Percentiles rank a stretch among this genome's conserved stretches.
Conservation (phyloP, 2,329 filamentous ascomycete species). For the Epichloe glyceriae region DNA sequence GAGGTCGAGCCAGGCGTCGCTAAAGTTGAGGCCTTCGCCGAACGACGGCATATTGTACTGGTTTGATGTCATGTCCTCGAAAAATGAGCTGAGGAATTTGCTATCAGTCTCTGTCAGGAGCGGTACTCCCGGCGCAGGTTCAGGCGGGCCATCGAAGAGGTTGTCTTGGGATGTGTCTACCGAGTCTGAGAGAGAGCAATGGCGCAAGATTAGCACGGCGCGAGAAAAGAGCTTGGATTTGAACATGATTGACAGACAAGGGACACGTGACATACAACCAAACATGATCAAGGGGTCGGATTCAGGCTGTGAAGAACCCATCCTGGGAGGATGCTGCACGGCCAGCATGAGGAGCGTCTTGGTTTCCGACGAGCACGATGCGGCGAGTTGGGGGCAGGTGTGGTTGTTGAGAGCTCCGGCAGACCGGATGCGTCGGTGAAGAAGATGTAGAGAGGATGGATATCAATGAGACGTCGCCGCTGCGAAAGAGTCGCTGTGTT, state of each 20-base stretch:
- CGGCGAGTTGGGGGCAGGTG: neutral
- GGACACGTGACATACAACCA: conserved; percentile 44
- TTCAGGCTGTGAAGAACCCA: conserved; percentile 44
- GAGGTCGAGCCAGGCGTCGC: conserved; percentile 41
- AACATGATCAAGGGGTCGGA: conserved; percentile 46
- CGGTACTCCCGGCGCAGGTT: conserved; percentile 50
- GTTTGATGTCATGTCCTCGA: conserved; percentile 39
- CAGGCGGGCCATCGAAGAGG: conserved; percentile 38
- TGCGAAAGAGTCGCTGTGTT: neutral
- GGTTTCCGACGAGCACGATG: conserved; percentile 8
- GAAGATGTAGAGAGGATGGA: neutral
- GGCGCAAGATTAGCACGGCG: conserved; percentile 3
- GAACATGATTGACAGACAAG: neutral
- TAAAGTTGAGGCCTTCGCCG: conserved; percentile 37
- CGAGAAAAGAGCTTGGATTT: neutral
- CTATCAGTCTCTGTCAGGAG: conserved; percentile 51
- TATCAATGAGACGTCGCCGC: neutral
- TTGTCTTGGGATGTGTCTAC: conserved; percentile 32
- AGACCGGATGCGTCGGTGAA: neutral
- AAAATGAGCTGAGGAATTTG: conserved; percentile 44
- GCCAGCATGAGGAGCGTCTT: conserved; percentile 42
- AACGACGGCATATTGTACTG: conserved; percentile 36
- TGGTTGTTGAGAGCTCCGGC: neutral
- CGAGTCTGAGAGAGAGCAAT: conserved; percentile 23
- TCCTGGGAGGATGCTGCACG: conserved; percentile 39